Conservation (phyloP, 225 moss, liverwort and hornwort species). For the Straminergon stramineum region DNA sequence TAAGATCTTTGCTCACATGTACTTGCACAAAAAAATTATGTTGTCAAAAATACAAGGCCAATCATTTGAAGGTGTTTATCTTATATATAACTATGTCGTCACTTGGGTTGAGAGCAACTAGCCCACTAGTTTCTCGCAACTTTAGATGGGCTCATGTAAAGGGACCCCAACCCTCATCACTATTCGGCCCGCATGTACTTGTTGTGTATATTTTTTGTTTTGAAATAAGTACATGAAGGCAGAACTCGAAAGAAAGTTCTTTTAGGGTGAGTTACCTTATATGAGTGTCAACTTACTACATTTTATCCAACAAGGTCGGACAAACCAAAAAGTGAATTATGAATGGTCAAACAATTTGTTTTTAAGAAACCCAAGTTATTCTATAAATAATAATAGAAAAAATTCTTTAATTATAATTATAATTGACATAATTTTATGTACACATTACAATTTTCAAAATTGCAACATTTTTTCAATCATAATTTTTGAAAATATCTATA, state of each 20-base stretch:
- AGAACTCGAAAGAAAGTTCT: background rate
- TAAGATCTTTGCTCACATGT: no score
- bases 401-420: background rate
- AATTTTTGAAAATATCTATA: background rate
- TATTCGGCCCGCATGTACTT: background rate
- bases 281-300: background rate
- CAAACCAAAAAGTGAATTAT: background rate
- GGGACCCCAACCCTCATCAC: background rate
- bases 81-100: background rate
- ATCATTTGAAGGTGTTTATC: no score
- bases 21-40: no score
- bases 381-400: background rate
- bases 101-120: background rate
- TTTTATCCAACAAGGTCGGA: accelerated
- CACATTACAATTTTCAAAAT: no score
- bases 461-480: no score
- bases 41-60: no score
- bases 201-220: background rate
- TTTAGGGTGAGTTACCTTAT: background rate
- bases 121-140: background rate
- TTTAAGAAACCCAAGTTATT: background rate
- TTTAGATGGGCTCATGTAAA: background rate
- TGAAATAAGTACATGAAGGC: accelerated
- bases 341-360: background rate
- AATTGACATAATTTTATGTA: background rate